Percentiles rank a stretch among this genome's conserved stretches.
These are phyloP conservation scores for Leptographium procerum DNA, from an alignment of 2,329 filamentous ascomycete species.

Conservation along the genomic window DNA sequence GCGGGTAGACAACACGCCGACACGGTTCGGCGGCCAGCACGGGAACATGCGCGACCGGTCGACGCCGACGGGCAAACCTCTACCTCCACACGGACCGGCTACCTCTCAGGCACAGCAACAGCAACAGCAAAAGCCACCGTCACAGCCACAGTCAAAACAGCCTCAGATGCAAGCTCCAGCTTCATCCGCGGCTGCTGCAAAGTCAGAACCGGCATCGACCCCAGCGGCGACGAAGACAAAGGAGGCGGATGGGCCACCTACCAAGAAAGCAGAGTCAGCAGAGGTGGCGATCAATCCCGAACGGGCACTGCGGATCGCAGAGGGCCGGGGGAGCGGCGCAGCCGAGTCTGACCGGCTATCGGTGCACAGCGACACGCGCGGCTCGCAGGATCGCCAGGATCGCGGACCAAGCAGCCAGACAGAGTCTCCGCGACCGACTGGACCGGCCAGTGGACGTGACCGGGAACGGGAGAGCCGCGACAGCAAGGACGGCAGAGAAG, in stretches of 20 bases:
- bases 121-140: background rate
- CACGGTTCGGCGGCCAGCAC: constrained; percentile 7
- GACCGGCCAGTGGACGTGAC: constrained; percentile 13
- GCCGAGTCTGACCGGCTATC: background rate
- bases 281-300: constrained; percentile 45
- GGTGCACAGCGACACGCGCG: background rate
- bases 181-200: background rate
- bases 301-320: constrained; percentile 37
- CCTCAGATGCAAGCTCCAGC: background rate
- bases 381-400: background rate
- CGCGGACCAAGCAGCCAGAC: constrained; percentile 15
- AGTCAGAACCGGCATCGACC: background rate
- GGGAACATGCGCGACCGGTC: constrained; percentile 11
- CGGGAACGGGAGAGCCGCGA: constrained; percentile 23
- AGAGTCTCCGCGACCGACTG: constrained; percentile 33
- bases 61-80: background rate
- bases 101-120: background rate
- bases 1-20: constrained; percentile 15
- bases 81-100: background rate
- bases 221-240: background rate
- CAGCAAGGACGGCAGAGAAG: constrained; percentile 22
- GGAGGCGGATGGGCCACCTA: too few species aligned
- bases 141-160: background rate
- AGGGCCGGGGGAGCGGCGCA: constrained; percentile 29
- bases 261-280: too few species aligned